Evolutionary conservation across 176 grass and related monocot genomes (phyloP), one percentile per base, ranked within the genome.

Genomic region (Bromus sterilis): DNA sequence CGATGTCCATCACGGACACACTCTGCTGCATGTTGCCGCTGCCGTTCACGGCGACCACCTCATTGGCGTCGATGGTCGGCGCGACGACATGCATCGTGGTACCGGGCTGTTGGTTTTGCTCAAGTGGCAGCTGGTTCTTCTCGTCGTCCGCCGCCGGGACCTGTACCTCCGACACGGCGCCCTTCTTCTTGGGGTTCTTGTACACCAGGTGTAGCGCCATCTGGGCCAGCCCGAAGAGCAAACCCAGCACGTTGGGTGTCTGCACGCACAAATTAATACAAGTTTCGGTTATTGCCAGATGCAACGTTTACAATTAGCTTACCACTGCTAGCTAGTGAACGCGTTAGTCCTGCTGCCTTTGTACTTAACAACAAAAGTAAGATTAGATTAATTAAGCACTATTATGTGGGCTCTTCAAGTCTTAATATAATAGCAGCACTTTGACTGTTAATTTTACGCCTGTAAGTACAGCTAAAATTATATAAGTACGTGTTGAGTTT

Each of bases 151-250:
- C 68, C 7, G 3, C 68, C 8, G 49, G 61, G 35, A 35, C 64
- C 58, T 75, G 66, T 30, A 84, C 36, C 87, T 88, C 79, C 58
- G 93, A 89, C 57, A 87, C 82, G 69, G 83, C 78, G 56, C 59
- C 83, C 55, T 79, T 89, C 66, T 92, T 90, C 61, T 83, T 89
- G 35, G 88, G 79, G 75, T 87, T 88, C 72, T 74, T 86, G 80
- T 94, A 97, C 26, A 92, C 51, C n/a, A 97, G 80, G 79, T 94
- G 92, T 37, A 97, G 55, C 63, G 73, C 43, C 77, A 97, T 97
- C 41, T 97, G 94, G 7, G 86, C 86, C 55, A 90, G 49, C 5
- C 92, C 94, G 77, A 94, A 92, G 42, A 97, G 31, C 60, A 97
- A 76, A 16, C 92, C 94, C 70, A 94, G 24, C 39, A 97, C 80